Evolutionary conservation across 163 green algal species (phyloP), one percentile per base, ranked within the genome.

Genomic region (Volvox carteri): DNA sequence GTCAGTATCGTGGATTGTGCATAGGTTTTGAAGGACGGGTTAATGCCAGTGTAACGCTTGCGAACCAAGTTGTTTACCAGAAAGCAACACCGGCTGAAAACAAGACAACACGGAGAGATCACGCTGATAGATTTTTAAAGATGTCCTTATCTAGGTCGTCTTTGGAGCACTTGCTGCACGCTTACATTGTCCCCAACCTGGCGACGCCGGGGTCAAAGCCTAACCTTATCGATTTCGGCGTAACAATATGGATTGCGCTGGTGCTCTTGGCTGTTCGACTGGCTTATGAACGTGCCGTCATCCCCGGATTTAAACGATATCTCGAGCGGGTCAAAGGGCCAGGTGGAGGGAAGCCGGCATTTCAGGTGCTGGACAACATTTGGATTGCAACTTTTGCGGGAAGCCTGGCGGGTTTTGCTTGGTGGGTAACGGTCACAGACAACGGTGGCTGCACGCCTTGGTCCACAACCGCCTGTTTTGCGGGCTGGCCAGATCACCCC

Each of bases 371-470:
- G 7, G 79, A 86, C 62, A 86, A 78, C 62, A 0, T 78, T 0
- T 86, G 79, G 79, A 86, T 86, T 7, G 79, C 79, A 0, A 4
- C 23, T 8, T 86, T 86, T 52, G 42, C 79, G 0, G 79, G 79
- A 60, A 33, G 42, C n/a, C 44, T 86, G 0, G 67, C 79, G 37
- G 79, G 37, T 35, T 70, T 67, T 50, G 75, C 75, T 18, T 84
- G 89, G 42, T 86, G 85, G 62, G 60, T 80, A 25, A 92, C 89
- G 18, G 54, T 92, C 33, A 48, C 73, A n/a, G 21, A 60, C 70
- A 92, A 92, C 58, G 78, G 78, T 9, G 85, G 79, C 52, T 92
- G 89, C 85, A 90, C 54, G 30, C 90, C 90, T 0, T 91, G 86
- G 86, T 79, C 37, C 76, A 89, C 90, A 0, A 78, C 56, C 19